phyloP scores from a whole-genome alignment of 164 flowering plant species.

The Aristolochia californica region DNA sequence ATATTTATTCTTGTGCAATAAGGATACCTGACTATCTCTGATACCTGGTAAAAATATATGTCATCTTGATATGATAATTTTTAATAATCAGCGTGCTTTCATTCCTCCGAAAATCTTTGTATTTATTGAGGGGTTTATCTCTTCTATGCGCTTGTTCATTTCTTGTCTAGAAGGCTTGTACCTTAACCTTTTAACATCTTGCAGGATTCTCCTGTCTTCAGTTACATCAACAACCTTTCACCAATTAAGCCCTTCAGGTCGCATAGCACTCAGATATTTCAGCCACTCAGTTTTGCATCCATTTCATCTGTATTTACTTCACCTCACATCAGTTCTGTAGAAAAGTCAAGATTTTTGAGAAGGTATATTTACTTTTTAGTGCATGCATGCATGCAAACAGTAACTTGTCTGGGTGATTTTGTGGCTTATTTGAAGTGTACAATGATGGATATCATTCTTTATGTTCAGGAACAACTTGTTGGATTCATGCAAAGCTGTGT shows the following conservation, averaged over 20 bases:
- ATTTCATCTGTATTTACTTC: conserved; percentile 84
- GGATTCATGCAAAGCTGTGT: conserved; percentile 39
- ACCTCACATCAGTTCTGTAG: conserved; percentile 56
- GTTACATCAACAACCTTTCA: conserved; percentile 77
- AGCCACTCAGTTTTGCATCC: conserved; percentile 57
- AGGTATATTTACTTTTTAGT: conserved; percentile 31
- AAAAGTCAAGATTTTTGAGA: conserved; percentile 47
- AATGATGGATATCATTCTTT: neutral
- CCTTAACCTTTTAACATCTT: conserved; percentile 1
- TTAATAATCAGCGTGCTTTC: too few relatives aligned
- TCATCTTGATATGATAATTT: too few relatives aligned
- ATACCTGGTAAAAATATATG: too few relatives aligned
- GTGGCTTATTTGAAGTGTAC: neutral
- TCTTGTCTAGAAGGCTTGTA: too few relatives aligned
- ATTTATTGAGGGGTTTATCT: too few relatives aligned
- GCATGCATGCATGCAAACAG: neutral
- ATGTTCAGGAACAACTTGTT: conserved; percentile 42
- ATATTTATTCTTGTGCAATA: too few relatives aligned
- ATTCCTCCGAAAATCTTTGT: too few relatives aligned
- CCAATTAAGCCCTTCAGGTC: conserved; percentile 85
- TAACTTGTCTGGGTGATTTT: neutral
- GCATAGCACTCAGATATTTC: conserved; percentile 56
- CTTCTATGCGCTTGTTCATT: too few relatives aligned
- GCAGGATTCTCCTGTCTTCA: conserved; percentile 97
- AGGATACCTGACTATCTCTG: too few relatives aligned